These are phyloP conservation scores for Primulina tabacum DNA, from an alignment of 257 asterid genomes.

Conservation along the genomic window DNA sequence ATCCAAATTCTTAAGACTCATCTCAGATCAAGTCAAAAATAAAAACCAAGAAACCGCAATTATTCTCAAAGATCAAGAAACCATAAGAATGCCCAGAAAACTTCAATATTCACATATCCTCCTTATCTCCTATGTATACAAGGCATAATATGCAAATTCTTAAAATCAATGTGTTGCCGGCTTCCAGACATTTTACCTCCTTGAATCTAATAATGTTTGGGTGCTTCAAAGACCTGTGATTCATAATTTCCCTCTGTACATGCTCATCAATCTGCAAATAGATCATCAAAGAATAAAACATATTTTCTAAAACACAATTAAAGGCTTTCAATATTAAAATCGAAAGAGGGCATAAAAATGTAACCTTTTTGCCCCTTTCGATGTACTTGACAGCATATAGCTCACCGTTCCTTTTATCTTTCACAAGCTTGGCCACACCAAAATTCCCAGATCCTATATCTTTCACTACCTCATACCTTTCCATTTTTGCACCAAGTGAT, in stretches of 20 bases:
- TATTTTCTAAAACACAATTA: neutral
- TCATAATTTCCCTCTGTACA: constrained; percentile 58
- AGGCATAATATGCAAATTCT: neutral
- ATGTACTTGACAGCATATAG: constrained; percentile 45
- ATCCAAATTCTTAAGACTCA: neutral
- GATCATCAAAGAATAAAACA: neutral
- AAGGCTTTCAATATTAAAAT: neutral
- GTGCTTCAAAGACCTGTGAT: constrained; percentile 50
- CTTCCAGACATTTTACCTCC: constrained; percentile 30
- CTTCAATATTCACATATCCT: neutral
- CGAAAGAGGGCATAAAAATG: neutral
- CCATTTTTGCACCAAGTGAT: constrained; percentile 32
- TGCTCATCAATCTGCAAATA: constrained; percentile 52
- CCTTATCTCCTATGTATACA: neutral
- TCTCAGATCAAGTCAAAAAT: neutral
- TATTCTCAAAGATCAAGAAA: neutral
- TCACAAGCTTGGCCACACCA: constrained; percentile 75
- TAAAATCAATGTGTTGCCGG: neutral
- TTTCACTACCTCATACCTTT: constrained; percentile 53
- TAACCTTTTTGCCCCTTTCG: constrained; percentile 52
- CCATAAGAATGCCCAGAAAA: neutral
- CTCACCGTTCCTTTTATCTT: constrained; percentile 35
- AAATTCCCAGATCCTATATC: constrained; percentile 69
- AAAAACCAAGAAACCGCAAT: too few species aligned
- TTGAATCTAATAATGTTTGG: constrained; percentile 50